Conservation (phyloP, 331 rosid species). For the Prunus yedoensis region DNA sequence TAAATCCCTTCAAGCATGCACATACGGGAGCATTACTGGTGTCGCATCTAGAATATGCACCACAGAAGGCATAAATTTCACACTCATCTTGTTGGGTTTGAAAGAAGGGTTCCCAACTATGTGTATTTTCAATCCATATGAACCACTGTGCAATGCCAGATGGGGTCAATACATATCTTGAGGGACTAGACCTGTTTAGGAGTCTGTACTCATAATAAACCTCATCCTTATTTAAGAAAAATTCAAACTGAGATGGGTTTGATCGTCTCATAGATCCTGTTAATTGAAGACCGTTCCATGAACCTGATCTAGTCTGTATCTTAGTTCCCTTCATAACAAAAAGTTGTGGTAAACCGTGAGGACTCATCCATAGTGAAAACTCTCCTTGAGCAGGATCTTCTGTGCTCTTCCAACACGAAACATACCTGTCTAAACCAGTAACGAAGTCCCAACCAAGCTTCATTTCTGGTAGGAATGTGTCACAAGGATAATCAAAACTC, state of each 20-base stretch:
- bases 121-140: slow-evolving; percentile 1
- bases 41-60: slow-evolving; percentile 32
- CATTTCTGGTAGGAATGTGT: too few species aligned
- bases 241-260: neutral
- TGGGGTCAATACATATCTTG: neutral
- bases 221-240: slow-evolving; percentile 15
- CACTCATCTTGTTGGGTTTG: slow-evolving; percentile 39
- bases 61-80: slow-evolving; percentile 33
- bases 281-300: slow-evolving; percentile 54
- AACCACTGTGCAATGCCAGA: slow-evolving; percentile 10
- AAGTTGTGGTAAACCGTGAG: slow-evolving; percentile 31
- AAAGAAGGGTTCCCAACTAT: slow-evolving; percentile 32
- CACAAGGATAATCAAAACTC: too few species aligned
- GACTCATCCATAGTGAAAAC: slow-evolving; percentile 13
- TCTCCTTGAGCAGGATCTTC: slow-evolving; percentile 59
- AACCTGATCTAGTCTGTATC: slow-evolving; percentile 28
- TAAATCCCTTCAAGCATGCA: slow-evolving; percentile 5
- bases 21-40: neutral
- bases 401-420: slow-evolving; percentile 39
- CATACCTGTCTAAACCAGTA: slow-evolving; percentile 3
- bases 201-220: neutral
- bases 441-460: slow-evolving; percentile 12
- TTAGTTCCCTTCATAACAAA: slow-evolving; percentile 32
- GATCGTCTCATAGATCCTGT: neutral
- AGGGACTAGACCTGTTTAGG: neutral